Evolutionary conservation across 768 basidiomycete genomes (phyloP), one percentile per base, ranked within the genome.

Genomic region (Lactifluus pinguis): DNA sequence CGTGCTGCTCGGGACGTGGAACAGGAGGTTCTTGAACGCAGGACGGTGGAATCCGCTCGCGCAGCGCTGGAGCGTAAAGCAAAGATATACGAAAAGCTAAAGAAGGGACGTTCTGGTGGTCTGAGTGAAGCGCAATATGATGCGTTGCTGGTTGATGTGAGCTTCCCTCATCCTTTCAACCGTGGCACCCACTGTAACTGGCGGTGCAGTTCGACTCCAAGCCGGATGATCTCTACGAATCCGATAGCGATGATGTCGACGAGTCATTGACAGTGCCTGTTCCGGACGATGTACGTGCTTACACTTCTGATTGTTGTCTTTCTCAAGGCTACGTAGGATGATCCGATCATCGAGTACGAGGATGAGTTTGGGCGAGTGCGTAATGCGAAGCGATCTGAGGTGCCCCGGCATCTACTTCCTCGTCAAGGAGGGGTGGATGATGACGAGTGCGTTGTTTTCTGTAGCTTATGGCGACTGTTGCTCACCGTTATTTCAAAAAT

Each of bases 331-430:
- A 2, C 54, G 1, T 59, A 89, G 84, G 78, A 84, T 58, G 90
- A 93, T 66, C 89, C 89, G 11, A 74, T 92, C 34, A 77, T 92
- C 6, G 92, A 93, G 70, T 92, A 92, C 61, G 83, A 87, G 69
- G 92, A 94, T 65, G 92, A 93, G 68, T 91, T 90, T 68, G 91
- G 91, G 39, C 83, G 92, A n/a, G 66, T 82, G 42, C 77, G 89
- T 61, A 87, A 80, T 0, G 82, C 80, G 17, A 79, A 77, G 53
- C 80, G 80, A 10, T 92, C 91, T 13, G 88, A 93, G 68, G 80
- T 93, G 0, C 91, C 92, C 44, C 79, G 88, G 39, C 74, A 87
- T 61, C 73, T 89, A 9, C 68, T 82, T 6, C 76, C 76, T 9
- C 68, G 34, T 25, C 36, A 34, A 52, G 49, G 21, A 49, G 47